These are phyloP conservation scores for Rhododendron ferrugineum DNA, from an alignment of 148 eudicot genomes.

Conservation along the genomic window DNA sequence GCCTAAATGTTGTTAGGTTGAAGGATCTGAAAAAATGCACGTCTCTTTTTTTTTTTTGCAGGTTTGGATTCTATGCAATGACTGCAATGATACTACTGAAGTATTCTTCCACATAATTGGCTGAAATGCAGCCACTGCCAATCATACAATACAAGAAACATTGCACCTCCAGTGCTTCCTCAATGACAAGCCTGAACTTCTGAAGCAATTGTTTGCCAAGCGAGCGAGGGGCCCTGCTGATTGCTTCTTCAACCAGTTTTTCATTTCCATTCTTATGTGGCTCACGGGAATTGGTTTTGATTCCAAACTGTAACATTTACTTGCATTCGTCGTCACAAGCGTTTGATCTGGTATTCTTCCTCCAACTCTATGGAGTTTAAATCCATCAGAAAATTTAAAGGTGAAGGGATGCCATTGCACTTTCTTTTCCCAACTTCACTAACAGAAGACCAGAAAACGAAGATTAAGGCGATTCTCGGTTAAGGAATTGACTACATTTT, in stretches of 20 bases:
- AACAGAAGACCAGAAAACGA: constrained; percentile 73
- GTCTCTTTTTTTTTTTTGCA: constrained; percentile 21
- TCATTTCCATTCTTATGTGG: background rate
- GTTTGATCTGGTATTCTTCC: constrained; percentile 3
- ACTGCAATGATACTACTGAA: constrained; percentile 87
- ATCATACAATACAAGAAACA: constrained; percentile 78
- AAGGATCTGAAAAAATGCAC: background rate
- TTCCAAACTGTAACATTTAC: background rate
- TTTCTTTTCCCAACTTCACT: constrained; percentile 72
- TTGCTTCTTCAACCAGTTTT: background rate
- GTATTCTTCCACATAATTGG: constrained; percentile 81
- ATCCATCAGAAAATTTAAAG: constrained; percentile 67
- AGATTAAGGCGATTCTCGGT: constrained; percentile 63
- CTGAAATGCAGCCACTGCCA: constrained; percentile 89
- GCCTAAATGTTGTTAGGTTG: background rate
- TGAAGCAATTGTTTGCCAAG: background rate
- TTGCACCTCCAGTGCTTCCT: constrained; percentile 83
- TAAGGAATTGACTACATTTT: constrained; percentile 18
- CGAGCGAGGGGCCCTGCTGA: background rate
- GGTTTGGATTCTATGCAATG: constrained; percentile 94
- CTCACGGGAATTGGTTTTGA: background rate
- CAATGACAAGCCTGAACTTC: constrained; percentile 18
- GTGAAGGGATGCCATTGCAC: constrained; percentile 93
- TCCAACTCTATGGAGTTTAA: background rate
- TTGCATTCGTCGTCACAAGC: background rate